A percentile compares a stretch with the other conserved stretches of the same genome.
Conservation (phyloP, 2,329 filamentous ascomycete species). For the Aspergillus calidoustus region DNA sequence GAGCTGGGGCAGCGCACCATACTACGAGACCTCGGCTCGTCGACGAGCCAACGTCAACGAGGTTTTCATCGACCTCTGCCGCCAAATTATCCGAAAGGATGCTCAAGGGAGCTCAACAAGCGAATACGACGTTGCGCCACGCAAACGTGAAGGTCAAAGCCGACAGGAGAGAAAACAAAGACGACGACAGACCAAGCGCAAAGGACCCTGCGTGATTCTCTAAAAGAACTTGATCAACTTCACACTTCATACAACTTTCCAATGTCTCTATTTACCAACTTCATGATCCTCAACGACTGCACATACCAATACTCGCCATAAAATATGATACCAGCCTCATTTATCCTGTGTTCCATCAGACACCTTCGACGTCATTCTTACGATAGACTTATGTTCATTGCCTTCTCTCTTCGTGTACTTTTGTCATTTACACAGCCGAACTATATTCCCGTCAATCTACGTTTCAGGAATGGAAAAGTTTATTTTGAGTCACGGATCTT, state of each 20-base stretch:
- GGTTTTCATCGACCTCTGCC: conserved; percentile 82
- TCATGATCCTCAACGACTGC: conserved; percentile 17
- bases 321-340: conserved; percentile 33
- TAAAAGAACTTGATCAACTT: conserved; percentile 26
- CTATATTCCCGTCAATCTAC: conserved; percentile 15
- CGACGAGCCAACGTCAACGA: conserved; percentile 87
- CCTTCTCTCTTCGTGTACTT: conserved; percentile 26
- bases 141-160: conserved; percentile 41
- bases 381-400: conserved; percentile 37
- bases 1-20: conserved; percentile 82
- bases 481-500: not conserved
- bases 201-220: conserved; percentile 46
- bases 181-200: conserved; percentile 36
- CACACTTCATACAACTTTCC: conserved; percentile 1
- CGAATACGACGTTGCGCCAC: conserved; percentile 29
- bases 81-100: conserved; percentile 80
- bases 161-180: conserved; percentile 42
- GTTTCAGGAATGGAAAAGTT: conserved; percentile 27
- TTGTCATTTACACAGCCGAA: conserved; percentile 26
- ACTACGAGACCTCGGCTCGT: conserved; percentile 87
- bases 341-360: conserved; percentile 26
- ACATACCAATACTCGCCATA: conserved; percentile 17
- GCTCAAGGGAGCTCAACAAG: conserved; percentile 42
- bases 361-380: conserved; percentile 26
- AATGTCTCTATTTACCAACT: not conserved